A percentile compares a stretch with the other conserved stretches of the same genome.
Evolutionary conservation across 2,329 filamentous ascomycete genomes (phyloP).

Genomic region (Fusarium sp.): DNA sequence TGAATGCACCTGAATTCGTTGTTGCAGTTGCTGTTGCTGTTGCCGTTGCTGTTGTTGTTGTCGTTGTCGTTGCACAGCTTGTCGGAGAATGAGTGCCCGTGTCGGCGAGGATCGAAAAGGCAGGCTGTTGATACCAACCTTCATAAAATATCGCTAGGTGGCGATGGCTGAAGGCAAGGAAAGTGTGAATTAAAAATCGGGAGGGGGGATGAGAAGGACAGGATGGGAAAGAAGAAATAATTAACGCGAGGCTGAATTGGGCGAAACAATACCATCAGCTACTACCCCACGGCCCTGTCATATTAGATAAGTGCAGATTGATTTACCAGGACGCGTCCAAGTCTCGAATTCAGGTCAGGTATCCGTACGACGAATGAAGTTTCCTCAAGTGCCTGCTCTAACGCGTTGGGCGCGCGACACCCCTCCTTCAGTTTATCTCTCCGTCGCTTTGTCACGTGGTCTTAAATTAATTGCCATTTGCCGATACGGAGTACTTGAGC

Average conservation of each 20-base stretch:
- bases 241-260: constrained; percentile 9
- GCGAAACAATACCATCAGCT: constrained; percentile 8
- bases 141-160: constrained; percentile 52
- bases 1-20: constrained; percentile 46
- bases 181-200: background rate
- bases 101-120: constrained; percentile 56
- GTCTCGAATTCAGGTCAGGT: constrained; percentile 16
- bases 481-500: background rate
- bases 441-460: constrained; percentile 44
- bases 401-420: constrained; percentile 43
- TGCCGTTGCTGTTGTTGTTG: no score
- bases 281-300: constrained; percentile 26
- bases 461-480: constrained; percentile 3
- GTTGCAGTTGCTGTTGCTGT: constrained; percentile 13
- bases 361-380: constrained; percentile 24
- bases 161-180: constrained; percentile 1
- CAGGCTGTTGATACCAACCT: constrained; percentile 50
- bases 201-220: background rate
- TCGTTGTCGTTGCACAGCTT: constrained; percentile 37
- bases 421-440: constrained; percentile 2
- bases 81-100: constrained; percentile 46
- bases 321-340: constrained; percentile 36
- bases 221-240: constrained; percentile 6
- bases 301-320: constrained; percentile 9
- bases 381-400: constrained; percentile 15